Base-by-base conservation (phyloP, 257 asterid genomes). In the Mentha longifolia region DNA sequence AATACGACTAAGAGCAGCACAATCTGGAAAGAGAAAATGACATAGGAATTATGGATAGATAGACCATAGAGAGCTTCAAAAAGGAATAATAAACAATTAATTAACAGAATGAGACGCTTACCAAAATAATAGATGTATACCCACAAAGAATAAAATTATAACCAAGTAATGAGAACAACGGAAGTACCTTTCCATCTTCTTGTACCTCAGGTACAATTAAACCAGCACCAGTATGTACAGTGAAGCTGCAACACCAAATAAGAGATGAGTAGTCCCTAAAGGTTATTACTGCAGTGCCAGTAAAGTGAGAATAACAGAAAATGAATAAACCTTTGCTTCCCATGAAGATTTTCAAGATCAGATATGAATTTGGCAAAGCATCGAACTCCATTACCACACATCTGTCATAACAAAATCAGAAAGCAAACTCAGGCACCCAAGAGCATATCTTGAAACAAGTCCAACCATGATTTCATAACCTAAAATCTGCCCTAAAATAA, bases 331-430 rank as follows among this genome's bases (percentile, higher is more conserved):
- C 96, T 92, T 45, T 81, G 84, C 78, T 86, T 90, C 77, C 96
- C 98, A 0, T 80, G 85, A 66, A 82, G 77, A 76, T 81, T 87
- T 68, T 88, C 92, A 75, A 90, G 93, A 82, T 90, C 95, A 2
- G 90, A 87, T 57, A 90, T 82, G 73, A 80, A 92, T 81, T 89
- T 84, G 82, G 96, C 97, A 72, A 92, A 86, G 85, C 97, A 92
- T 77, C 98, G 89, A 72, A 92, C 92, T 79, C 98, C 98, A 76
- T 92, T 92, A 61, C 98, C 97, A 81, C 98, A 92, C 98, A 92
- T 90, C 98, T 92, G 84, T 11, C 68, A 76, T 70, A 69, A 42
- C 28, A 76, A 75, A 66, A 68, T 61, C 61, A 16, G 52, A 16
- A 68, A 22, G n/a, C 39, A 60, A 51, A 52, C 30, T 56, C 50